Evolutionary conservation across 129 eudicot species (phyloP).

Genomic region (Erigeron canadensis): DNA sequence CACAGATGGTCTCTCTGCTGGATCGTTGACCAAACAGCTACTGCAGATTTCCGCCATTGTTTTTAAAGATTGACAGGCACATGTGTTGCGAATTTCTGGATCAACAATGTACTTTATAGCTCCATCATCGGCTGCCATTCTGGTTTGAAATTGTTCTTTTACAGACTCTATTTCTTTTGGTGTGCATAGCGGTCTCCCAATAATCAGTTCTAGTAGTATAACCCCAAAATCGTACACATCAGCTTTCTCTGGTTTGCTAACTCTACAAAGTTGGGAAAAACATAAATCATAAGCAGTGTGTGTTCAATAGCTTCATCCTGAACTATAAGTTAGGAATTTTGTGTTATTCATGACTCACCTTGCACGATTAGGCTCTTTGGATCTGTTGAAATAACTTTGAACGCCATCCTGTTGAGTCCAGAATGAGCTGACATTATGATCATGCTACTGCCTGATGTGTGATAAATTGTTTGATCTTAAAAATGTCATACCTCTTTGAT

Average conservation of each 20-base stretch:
- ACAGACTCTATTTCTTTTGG: constrained; percentile 43
- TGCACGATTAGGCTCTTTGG: constrained; percentile 48
- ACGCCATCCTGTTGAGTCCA: constrained; percentile 45
- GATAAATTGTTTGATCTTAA: background rate
- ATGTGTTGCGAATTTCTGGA: constrained; percentile 40
- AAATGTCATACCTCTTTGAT: constrained; percentile 47
- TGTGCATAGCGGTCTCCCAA: constrained; percentile 53
- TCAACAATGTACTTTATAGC: constrained; percentile 60
- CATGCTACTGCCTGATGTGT: background rate
- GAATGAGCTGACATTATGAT: constrained; percentile 15
- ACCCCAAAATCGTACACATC: constrained; percentile 81
- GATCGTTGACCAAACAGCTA: constrained; percentile 53
- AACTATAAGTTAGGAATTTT: background rate
- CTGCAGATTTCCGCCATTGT: constrained; percentile 71
- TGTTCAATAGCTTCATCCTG: background rate
- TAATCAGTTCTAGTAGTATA: constrained; percentile 63
- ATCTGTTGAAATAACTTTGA: constrained; percentile 36
- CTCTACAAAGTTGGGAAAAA: constrained; percentile 32
- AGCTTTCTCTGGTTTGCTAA: constrained; percentile 51
- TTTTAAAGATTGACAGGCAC: constrained; percentile 64
- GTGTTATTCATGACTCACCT: constrained; percentile 34
- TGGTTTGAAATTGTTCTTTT: constrained; percentile 59
- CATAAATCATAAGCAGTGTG: background rate
- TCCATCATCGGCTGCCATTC: constrained; percentile 47
- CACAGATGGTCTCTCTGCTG: constrained; percentile 73